Base-by-base conservation (phyloP, 352 stramenopile species). In the Paralagenidium karlingii region DNA sequence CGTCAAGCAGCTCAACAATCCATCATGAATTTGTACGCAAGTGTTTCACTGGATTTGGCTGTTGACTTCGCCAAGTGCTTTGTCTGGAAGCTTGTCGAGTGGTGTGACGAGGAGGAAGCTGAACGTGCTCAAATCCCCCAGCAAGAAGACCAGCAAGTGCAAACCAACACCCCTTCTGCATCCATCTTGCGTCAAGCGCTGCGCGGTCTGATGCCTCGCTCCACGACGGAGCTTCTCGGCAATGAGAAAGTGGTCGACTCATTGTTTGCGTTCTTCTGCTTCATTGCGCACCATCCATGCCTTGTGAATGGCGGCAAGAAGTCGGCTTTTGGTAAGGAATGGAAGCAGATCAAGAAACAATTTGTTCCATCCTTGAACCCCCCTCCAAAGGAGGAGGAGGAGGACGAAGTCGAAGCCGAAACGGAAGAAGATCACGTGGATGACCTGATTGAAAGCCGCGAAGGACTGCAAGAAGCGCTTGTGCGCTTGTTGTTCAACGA, bases 241-340 rank as follows among this genome's bases (percentile, higher is more conserved):
- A 40, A 53, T 11, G 46, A 64, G 3, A 47, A 51, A 1, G 52
- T 68, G 7, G 70, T 64, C 11, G 56, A 60, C 3, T 27, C 43
- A 0, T 60, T 82, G 2, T 82, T 93, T 34, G 44, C 74, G 9
- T 50, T 38, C 0, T 54, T 65, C 18, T 36, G 86, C 28, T 48
- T 86, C 15, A 43, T 85, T 5, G 49, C 74, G 4, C 79, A 93
- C 51, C 71, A 90, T 28, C 74, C 79, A 24, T 78, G 76, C 31
- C 49, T 93, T 6, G 66, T 90, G 27, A 55, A 65, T 32, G 76
- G 76, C 34, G 61, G 47, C 47, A 67, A 68, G 28, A 53, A 60
- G 5, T 43, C 49, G 7, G 42, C 44, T 2, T 89, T 89, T 51
- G 43, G 45, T 6, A 49, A 55, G 18, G 79, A 93, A 45, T 93